Percentiles rank a stretch among this genome's conserved stretches.
Evolutionary conservation across 306 rosid species (phyloP).

Genomic region (Comarum palustre): DNA sequence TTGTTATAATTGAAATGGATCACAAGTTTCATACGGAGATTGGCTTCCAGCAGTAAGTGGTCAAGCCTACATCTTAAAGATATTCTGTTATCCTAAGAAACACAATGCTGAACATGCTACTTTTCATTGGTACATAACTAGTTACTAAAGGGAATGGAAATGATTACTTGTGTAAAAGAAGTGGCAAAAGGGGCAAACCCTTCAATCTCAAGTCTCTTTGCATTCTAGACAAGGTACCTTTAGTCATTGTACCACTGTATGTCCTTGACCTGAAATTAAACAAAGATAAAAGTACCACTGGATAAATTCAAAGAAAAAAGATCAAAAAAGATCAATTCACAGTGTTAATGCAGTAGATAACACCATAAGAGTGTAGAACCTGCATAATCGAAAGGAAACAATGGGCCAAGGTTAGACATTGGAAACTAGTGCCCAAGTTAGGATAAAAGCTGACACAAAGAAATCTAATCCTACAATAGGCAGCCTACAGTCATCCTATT

Average conservation of each 20-base stretch:
- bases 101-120: too few species aligned
- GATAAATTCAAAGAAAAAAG: not conserved
- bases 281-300: not conserved
- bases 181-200: conserved; percentile 66
- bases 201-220: conserved; percentile 86
- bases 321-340: too few species aligned
- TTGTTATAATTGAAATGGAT: too few species aligned
- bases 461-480: not conserved
- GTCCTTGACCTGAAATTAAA: conserved; percentile 64
- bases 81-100: too few species aligned
- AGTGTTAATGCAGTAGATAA: conserved; percentile 83
- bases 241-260: conserved; percentile 99
- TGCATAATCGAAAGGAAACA: conserved; percentile 38
- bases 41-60: too few species aligned
- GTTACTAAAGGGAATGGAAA: too few species aligned
- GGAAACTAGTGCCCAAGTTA: not conserved
- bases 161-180: too few species aligned
- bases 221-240: conserved; percentile 89
- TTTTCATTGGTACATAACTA: too few species aligned
- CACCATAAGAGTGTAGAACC: conserved; percentile 99
- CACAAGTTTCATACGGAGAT: too few species aligned
- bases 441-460: not conserved
- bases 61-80: too few species aligned
- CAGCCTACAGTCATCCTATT: not conserved
- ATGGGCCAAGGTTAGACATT: not conserved